Percentiles rank a stretch among this genome's conserved stretches.
These are phyloP conservation scores for Cinnamomum chago DNA, from an alignment of 164 flowering plant genomes.

Conservation along the genomic window DNA sequence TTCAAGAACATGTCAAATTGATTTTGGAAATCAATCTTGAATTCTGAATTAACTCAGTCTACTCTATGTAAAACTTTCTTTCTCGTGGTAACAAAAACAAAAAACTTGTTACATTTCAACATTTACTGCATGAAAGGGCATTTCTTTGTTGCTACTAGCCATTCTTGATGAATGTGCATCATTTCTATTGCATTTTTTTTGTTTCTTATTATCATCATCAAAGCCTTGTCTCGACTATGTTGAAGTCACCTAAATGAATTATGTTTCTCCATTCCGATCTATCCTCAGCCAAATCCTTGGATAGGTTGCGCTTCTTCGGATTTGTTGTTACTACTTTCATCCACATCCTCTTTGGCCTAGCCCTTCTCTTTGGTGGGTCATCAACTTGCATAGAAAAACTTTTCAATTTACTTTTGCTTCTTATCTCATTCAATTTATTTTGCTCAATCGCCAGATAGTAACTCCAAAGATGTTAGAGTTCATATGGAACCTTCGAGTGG, in stretches of 20 bases:
- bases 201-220: background rate
- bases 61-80: background rate
- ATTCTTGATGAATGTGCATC: background rate
- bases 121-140: background rate
- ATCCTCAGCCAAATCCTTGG: too few relatives aligned
- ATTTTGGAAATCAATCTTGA: background rate
- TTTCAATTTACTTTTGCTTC: too few relatives aligned
- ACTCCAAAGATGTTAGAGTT: constrained; percentile 74
- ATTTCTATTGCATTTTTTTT: too few relatives aligned
- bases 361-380: too few relatives aligned
- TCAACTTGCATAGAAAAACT: too few relatives aligned
- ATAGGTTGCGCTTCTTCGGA: too few relatives aligned
- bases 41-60: background rate
- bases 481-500: constrained; percentile 75
- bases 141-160: background rate
- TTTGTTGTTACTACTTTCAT: too few relatives aligned
- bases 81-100: too few relatives aligned
- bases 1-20: background rate
- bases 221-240: too few relatives aligned
- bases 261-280: too few relatives aligned
- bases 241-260: too few relatives aligned
- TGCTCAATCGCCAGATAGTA: constrained; percentile 36
- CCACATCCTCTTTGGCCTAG: too few relatives aligned
- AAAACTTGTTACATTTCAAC: background rate
- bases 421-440: background rate